These are phyloP conservation scores for Pythium folliculosum DNA, from an alignment of 352 stramenopile genomes.

Conservation along the genomic window DNA sequence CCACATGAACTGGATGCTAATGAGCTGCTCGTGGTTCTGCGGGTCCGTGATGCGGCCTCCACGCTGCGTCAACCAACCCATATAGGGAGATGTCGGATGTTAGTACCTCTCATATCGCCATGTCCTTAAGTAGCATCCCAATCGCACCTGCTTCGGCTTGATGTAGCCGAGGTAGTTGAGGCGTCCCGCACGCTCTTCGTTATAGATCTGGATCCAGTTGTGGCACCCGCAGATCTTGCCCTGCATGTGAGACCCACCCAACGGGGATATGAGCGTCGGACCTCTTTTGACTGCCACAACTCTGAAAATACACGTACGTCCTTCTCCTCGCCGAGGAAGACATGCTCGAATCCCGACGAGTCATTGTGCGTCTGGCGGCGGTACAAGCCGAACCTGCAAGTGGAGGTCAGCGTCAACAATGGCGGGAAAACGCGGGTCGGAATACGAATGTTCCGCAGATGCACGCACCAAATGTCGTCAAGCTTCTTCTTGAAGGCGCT, in stretches of 20 bases:
- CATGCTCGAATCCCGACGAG: slow-evolving; percentile 96
- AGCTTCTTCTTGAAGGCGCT: slow-evolving; percentile 90
- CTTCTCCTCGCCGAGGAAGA: slow-evolving; percentile 96
- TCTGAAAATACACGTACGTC: slow-evolving; percentile 51
- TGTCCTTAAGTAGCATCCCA: background rate
- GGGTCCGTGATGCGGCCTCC: slow-evolving; percentile 67
- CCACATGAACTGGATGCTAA: slow-evolving; percentile 95
- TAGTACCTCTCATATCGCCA: background rate
- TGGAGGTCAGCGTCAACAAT: background rate
- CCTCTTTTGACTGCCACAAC: no score
- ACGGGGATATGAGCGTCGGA: background rate
- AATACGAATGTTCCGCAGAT: background rate
- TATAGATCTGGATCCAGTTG: slow-evolving; percentile 98
- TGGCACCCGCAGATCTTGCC: slow-evolving; percentile 92
- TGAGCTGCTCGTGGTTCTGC: slow-evolving; percentile 89
- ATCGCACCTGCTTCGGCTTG: slow-evolving; percentile 68
- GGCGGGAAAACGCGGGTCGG: background rate
- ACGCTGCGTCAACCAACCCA: slow-evolving; percentile 30
- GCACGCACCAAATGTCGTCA: slow-evolving; percentile 87
- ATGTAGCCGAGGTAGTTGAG: slow-evolving; percentile 96
- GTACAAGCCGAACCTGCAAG: slow-evolving; percentile 90
- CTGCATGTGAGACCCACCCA: slow-evolving; percentile 28
- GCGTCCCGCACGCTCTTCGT: slow-evolving; percentile 91
- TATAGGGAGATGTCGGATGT: background rate
- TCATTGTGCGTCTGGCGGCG: slow-evolving; percentile 83